Evolutionary conservation across 352 stramenopile species (phyloP), one percentile per base, ranked within the genome.

Genomic region (Pythium scleroteichum): DNA sequence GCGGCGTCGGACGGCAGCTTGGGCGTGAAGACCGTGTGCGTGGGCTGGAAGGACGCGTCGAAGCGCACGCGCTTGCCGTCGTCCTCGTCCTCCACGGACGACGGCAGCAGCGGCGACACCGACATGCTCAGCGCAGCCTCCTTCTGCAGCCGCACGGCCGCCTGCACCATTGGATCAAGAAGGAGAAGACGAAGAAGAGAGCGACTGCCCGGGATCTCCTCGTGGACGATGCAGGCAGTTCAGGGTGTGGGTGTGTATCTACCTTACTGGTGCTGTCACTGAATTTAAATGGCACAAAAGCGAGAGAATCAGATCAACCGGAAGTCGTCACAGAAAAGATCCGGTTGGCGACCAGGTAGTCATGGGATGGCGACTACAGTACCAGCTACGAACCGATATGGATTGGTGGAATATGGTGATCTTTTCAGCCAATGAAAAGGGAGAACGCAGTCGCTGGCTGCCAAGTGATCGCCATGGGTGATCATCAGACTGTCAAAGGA

Each of bases 11-110:
- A 82, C n/a, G n/a, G n/a, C 24, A 95, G 64, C n/a, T 69, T 69
- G 19, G 86, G 86, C 40, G 86, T 95, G 63, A 92, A 95, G 7
- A 93, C 84, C 0, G 86, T 88, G 66, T 95, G 86, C 6, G 86
- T 95, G 29, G 86, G 86, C 73, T 95, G 82, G 75, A 94, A 90
- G 32, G 62, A 39, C 14, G 27, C 23, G 26, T 48, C 53, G 53
- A 90, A 93, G 41, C 84, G 81, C 59, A 93, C 82, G 66, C 71
- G 82, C 68, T 90, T 90, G 19, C 19, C 41, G 3, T 50, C 46
- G 19, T 69, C 64, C 26, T 87, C 79, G 40, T 90, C 82, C 63
- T 90, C 84, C 42, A 90, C 72, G 41, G 84, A 94, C 56, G 82
- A 92, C 19, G 84, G 78, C 57, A 94, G 68, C 56, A 92, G 66